Evolutionary conservation across 805 yeast genomes (phyloP), one percentile per base, ranked within the genome.

Genomic region (Wickerhamomyces tratensis): DNA sequence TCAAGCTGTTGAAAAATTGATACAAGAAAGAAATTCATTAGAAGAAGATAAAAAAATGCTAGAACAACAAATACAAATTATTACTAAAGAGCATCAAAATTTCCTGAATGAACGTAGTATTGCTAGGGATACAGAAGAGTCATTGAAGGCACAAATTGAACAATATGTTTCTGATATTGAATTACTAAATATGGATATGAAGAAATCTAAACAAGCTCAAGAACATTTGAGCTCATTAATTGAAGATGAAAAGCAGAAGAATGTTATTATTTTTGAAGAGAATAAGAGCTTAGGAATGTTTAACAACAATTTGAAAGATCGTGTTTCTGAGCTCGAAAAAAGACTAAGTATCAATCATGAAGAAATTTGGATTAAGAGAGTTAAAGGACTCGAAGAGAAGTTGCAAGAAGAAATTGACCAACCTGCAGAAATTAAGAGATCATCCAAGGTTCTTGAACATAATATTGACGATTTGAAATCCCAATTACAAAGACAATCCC

Each of bases 21-120:
- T 77, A 2, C 62, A 54, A 6, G 93, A 86, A 51, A 74, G 88
- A 47, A 82, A 80, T 51, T 69, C 68, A 33, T 61, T 86, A 41
- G 61, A 77, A 42, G 65, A 63, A 29, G 74, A 78, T 12, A 72
- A 73, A 63, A 54, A 69, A 48, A 54, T 60, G 15, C 57, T 74
- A 39, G 81, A 78, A 52, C 47, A 44, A 30, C 65, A 72, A 41
- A 61, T 75, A 14, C 56, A 64, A 35, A 71, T 65, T 10, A 55
- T 72, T 26, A 57, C 68, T 14, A 51, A 54, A 36, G 70, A 70
- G 47, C 62, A 68, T 50, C 62, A 68, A 37, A 62, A 57, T 35
- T 65, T 69, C 39, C 49, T 46, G 15, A 52, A 56, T 37, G 61
- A 62, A 33, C 48, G 66, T 6, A 56, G 50, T 14, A 27, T 49